These are phyloP conservation scores for Auricularia sp. DNA, from an alignment of 768 basidiomycete genomes.

Conservation along the genomic window DNA sequence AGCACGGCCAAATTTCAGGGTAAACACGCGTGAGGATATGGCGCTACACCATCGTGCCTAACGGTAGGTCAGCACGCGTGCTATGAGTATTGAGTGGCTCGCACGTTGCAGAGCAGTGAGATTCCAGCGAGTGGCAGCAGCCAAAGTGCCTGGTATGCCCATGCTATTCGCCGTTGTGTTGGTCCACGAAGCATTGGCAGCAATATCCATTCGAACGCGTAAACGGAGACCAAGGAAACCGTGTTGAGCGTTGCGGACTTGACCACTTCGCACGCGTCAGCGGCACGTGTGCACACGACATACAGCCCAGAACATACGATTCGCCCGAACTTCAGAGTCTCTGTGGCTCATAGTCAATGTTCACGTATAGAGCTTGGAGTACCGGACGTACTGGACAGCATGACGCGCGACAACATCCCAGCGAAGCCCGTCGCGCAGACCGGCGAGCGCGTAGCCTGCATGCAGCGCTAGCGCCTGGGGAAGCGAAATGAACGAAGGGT, in stretches of 20 bases:
- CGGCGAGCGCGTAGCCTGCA: slow-evolving; percentile 44
- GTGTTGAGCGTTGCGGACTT: slow-evolving; percentile 69
- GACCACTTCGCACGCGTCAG: slow-evolving; percentile 29
- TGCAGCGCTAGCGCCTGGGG: slow-evolving; percentile 53
- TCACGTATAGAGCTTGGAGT: not conserved
- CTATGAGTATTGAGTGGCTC: slow-evolving; percentile 18
- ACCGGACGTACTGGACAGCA: slow-evolving; percentile 40
- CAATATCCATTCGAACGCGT: slow-evolving; percentile 63
- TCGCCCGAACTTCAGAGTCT: slow-evolving; percentile 65
- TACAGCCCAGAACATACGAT: slow-evolving; percentile 20
- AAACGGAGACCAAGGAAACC: slow-evolving; percentile 62
- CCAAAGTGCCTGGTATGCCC: slow-evolving; percentile 74
- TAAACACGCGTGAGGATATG: slow-evolving; percentile 66
- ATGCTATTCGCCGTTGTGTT: slow-evolving; percentile 51
- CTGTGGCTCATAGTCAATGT: slow-evolving; percentile 28
- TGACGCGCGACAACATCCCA: slow-evolving; percentile 57
- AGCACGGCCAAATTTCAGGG: slow-evolving; percentile 61
- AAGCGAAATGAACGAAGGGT: slow-evolving; percentile 62
- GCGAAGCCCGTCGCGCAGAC: slow-evolving; percentile 61
- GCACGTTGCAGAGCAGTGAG: slow-evolving; percentile 76
- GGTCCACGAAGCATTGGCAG: slow-evolving; percentile 55
- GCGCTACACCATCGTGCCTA: slow-evolving; percentile 71
- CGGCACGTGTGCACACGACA: not conserved
- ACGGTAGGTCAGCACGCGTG: slow-evolving; percentile 9
- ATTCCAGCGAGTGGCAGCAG: slow-evolving; percentile 63